Evolutionary conservation across 305 asterid species (phyloP), one percentile per base, ranked within the genome.

Genomic region (Solanum aculeatissimum): DNA sequence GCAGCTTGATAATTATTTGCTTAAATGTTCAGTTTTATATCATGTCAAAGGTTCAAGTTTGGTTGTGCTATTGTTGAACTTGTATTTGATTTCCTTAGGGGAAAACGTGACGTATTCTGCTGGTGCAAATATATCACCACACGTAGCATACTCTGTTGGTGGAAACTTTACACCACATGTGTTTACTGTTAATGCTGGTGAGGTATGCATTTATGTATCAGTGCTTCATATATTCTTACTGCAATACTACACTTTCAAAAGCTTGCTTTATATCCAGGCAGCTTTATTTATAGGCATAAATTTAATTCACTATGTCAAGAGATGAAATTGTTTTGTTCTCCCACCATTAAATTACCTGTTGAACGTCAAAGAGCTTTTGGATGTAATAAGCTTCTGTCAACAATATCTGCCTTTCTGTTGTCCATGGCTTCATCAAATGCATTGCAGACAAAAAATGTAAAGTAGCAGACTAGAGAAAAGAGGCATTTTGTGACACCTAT

Each of bases 151-250:
- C 60, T 47, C 81, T 18, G 60, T 18, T 74, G 93, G 97, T 85
- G 97, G 92, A 88, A 92, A 92, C 86, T 94, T 96, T 89, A 93
- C 92, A 7, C 98, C 98, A 1, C 99, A 96, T 58, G 93, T 94
- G 90, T 89, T 96, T 84, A 93, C 97, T 82, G 97, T 96, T 54
- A 94, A 94, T 90, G 83, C 95, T 4, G 99, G 99, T 77, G 98
- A 95, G 99, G 99, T 96, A 92, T 29, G 66, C 66, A n/a, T 15
- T 55, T 74, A 14, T 9, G 0, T 74, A 47, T 47, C 32, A 74
- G 18, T 80, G 83, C 53, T 72, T 68, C 42, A 82, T 78, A 29
- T 62, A 27, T 47, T 49, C 57, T 53, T 38, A 60, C 58, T 79
- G 58, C 80, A 14, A 21, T 45, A 54, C 65, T 13, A 45, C 12